Evolutionary conservation across 257 asterid species (phyloP).

Genomic region (Nicotiana attenuata): DNA sequence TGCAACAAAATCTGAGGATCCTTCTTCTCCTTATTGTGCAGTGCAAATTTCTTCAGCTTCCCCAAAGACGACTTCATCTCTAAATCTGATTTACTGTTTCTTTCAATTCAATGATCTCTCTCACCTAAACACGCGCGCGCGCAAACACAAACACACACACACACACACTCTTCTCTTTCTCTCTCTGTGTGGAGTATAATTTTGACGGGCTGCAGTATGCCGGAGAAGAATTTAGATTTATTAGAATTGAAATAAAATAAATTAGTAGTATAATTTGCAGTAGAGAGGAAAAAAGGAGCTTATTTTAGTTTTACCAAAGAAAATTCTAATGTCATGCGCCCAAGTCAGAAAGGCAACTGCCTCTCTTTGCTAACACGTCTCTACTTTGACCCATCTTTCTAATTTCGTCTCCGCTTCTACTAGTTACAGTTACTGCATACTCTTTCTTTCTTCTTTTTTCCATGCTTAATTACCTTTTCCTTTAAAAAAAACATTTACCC

Average conservation of each 20-base stretch:
- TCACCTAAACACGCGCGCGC: not conserved
- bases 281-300: not conserved
- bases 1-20: constrained; percentile 28
- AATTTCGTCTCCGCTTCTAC: constrained; percentile 10
- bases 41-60: constrained; percentile 30
- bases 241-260: not conserved
- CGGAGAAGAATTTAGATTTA: not conserved
- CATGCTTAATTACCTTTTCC: not conserved
- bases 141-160: not conserved
- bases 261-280: not conserved
- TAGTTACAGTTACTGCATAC: not conserved
- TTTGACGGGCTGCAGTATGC: not conserved
- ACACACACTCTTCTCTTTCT: not conserved
- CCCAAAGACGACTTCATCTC: constrained; percentile 36
- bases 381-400: constrained; percentile 21
- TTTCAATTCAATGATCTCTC: not conserved
- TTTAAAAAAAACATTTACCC: too few species aligned
- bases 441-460: not conserved
- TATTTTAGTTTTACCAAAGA: constrained; percentile 12
- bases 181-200: not conserved
- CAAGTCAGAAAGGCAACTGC: constrained; percentile 34
- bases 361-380: constrained; percentile 23
- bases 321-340: constrained; percentile 52
- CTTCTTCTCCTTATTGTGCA: constrained; percentile 29
- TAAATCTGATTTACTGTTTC: not conserved